phyloP scores from a whole-genome alignment of 371 early-diverging fungal genomes.

The Thermomucor indicae-seudaticae region DNA sequence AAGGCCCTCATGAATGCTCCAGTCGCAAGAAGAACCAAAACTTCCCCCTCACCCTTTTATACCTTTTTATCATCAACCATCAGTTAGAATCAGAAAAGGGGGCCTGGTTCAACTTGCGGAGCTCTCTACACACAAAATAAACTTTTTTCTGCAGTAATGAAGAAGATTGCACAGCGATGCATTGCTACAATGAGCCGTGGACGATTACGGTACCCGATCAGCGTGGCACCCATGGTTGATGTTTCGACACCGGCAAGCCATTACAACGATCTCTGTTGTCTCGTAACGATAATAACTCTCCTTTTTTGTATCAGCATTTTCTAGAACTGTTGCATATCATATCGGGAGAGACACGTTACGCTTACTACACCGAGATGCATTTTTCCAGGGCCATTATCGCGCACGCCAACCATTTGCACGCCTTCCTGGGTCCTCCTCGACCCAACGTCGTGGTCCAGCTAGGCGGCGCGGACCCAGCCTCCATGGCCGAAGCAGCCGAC shows the following conservation, averaged over 20 bases:
- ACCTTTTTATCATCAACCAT: too few relatives aligned
- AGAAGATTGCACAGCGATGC: neutral
- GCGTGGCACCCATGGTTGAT: constrained; percentile 81
- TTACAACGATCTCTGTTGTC: neutral
- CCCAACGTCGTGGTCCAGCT: constrained; percentile 58
- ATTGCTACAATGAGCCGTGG: constrained; percentile 4
- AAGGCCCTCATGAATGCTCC: too few relatives aligned
- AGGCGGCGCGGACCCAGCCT: constrained; percentile 53
- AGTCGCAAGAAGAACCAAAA: too few relatives aligned
- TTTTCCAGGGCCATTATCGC: constrained; percentile 66
- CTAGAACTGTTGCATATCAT: constrained; percentile 66
- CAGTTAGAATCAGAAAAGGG: too few relatives aligned
- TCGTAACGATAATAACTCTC: neutral
- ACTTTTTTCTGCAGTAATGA: too few relatives aligned
- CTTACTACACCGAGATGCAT: constrained; percentile 77
- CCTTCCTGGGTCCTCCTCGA: constrained; percentile 51
- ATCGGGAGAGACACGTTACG: constrained; percentile 49
- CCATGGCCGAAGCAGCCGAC: constrained; percentile 50
- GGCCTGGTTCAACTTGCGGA: too few relatives aligned
- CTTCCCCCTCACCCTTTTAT: too few relatives aligned
- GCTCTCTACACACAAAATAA: too few relatives aligned
- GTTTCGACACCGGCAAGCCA: constrained; percentile 59
- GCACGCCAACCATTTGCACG: constrained; percentile 31
- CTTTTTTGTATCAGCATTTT: constrained; percentile 42
- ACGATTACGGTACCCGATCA: constrained; percentile 41